Base-by-base conservation (phyloP, 352 stramenopile species). In the Pythium phragmitis region DNA sequence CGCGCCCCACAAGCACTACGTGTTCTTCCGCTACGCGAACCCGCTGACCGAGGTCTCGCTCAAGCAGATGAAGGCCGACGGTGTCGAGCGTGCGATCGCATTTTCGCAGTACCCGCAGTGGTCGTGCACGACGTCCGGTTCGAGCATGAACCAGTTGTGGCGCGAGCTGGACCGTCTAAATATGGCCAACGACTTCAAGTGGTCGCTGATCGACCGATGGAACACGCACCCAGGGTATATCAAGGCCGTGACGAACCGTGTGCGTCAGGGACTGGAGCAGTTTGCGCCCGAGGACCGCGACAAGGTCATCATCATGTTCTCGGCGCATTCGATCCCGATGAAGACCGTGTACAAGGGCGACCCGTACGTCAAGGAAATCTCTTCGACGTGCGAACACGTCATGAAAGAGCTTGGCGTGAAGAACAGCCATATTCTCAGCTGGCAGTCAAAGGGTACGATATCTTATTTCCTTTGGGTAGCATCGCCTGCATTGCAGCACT, bases 31-130 rank as follows among this genome's bases (percentile, higher is more conserved):
- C 47, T 99, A 99, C 73, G 98, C 96, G 66, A 92, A 99, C 60
- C 97, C 97, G 26, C 92, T 98, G 65, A 99, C 97, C 8, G 96
- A 99, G 70, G 79, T 92, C 39, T 97, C 96, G n/a, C 73, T 99
- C 47, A 83, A 94, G 60, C 72, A 98, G 72, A 99, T 99, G 86
- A 87, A 93, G 58, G 73, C 82, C 14, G 97, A 99, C 67, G 89
- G 86, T 36, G 91, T 99, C 16, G 92, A 98, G 56, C 88, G 91
- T n/a, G 81, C 98, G n/a, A 91, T 99, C 28, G 94, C 98, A 30
- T 89, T 99, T 52, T 98, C 97, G 19, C 87, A 99, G 67, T 99
- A 99, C 76, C 97, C 97, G 30, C 97, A 99, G 82, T 99, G 98
- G 79, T 98, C 88, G 34, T 99, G 98, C 74, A 98, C 95, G 37